phyloP scores from a whole-genome alignment of 768 basidiomycete genomes.

The Lepiota brunneoincarnata region DNA sequence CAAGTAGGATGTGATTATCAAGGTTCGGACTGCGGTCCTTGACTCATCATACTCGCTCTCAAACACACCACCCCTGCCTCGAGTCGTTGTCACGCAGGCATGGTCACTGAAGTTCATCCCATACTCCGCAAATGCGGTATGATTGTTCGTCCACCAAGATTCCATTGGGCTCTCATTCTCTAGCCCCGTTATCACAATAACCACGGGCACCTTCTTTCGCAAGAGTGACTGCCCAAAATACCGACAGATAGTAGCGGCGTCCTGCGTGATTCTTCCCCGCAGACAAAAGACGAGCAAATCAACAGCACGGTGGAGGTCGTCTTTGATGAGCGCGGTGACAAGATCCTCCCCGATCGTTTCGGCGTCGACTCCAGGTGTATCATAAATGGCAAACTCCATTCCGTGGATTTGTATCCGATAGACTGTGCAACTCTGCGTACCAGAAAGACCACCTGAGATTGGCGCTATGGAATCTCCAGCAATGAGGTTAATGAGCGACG shows the following conservation, averaged over 20 bases:
- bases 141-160: slow-evolving; percentile 29
- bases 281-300: slow-evolving; percentile 38
- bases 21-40: neutral
- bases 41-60: slow-evolving; percentile 10
- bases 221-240: slow-evolving; percentile 37
- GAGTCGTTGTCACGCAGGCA: slow-evolving; percentile 8
- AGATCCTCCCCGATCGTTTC: slow-evolving; percentile 17
- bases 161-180: slow-evolving; percentile 26
- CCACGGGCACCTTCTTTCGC: slow-evolving; percentile 31
- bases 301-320: slow-evolving; percentile 30
- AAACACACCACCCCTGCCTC: slow-evolving; percentile 1
- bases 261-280: slow-evolving; percentile 32
- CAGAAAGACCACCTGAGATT: slow-evolving; percentile 28
- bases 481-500: slow-evolving; percentile 29
- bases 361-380: slow-evolving; percentile 30
- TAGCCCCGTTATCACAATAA: slow-evolving; percentile 35
- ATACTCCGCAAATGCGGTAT: slow-evolving; percentile 23
- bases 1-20: neutral
- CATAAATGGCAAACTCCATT: slow-evolving; percentile 26
- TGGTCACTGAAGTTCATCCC: slow-evolving; percentile 20
- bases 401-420: slow-evolving; percentile 26
- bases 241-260: slow-evolving; percentile 15
- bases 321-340: slow-evolving; percentile 24
- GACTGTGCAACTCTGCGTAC: slow-evolving; percentile 28
- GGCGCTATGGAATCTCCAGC: slow-evolving; percentile 17